phyloP scores from a whole-genome alignment of 2,329 filamentous ascomycete genomes.

The Didymella lethalis region DNA sequence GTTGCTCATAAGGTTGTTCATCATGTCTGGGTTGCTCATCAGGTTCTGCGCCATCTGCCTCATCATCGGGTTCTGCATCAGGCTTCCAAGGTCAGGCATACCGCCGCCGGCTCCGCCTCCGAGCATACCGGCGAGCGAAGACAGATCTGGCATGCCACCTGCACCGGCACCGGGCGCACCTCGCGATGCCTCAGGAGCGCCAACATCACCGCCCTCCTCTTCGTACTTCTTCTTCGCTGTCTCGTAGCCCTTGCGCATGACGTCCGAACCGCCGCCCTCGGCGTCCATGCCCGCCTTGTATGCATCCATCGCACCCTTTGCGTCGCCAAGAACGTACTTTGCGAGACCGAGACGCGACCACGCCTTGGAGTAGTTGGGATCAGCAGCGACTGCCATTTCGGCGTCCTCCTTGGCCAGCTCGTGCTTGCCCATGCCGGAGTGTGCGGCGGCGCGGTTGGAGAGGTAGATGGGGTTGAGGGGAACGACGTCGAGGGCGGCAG shows the following conservation, averaged over 20 bases:
- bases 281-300: slow-evolving; percentile 92
- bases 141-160: slow-evolving; percentile 84
- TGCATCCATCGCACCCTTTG: slow-evolving; percentile 90
- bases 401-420: slow-evolving; percentile 85
- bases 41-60: slow-evolving; percentile 95
- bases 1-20: slow-evolving; percentile 94
- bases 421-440: slow-evolving; percentile 85
- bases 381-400: slow-evolving; percentile 85
- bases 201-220: slow-evolving; percentile 71
- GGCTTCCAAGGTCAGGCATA: slow-evolving; percentile 80
- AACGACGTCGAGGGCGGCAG: slow-evolving; percentile 79
- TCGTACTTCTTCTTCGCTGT: slow-evolving; percentile 88
- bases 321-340: slow-evolving; percentile 88
- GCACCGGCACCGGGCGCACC: slow-evolving; percentile 61
- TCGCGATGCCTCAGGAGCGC: slow-evolving; percentile 51
- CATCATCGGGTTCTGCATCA: slow-evolving; percentile 88
- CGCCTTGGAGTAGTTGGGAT: slow-evolving; percentile 95
- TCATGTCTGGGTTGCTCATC: slow-evolving; percentile 94
- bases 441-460: slow-evolving; percentile 94
- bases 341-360: slow-evolving; percentile 95
- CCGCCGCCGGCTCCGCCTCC: slow-evolving; percentile 68
- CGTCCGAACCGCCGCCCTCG: slow-evolving; percentile 93
- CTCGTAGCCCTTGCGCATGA: slow-evolving; percentile 97
- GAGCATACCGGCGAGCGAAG: slow-evolving; percentile 67
- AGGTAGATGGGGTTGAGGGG: slow-evolving; percentile 95